Percentiles rank a stretch among this genome's conserved stretches.
phyloP scores from a whole-genome alignment of 2,329 filamentous ascomycete species.

The Decorospora gaudefroyi region DNA sequence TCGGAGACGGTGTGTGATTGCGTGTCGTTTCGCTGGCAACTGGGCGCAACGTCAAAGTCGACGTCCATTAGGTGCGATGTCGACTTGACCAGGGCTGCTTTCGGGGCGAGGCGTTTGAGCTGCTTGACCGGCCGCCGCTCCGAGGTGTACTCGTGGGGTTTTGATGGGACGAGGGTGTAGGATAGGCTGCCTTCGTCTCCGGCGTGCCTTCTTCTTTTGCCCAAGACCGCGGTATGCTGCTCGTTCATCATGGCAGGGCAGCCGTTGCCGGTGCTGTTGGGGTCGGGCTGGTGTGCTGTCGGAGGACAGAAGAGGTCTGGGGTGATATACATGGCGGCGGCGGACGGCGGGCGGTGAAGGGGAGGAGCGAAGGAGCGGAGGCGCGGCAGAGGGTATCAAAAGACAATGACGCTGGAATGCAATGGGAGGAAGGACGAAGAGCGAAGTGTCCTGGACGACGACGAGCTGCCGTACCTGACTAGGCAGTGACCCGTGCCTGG shows the following conservation, averaged over 20 bases:
- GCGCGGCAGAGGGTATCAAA: conserved; percentile 3
- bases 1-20: conserved; percentile 22
- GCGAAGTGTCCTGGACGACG: conserved; percentile 2
- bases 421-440: background rate
- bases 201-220: conserved; percentile 39
- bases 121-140: conserved; percentile 42
- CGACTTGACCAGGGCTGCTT: conserved; percentile 31
- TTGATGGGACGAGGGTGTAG: conserved; percentile 12
- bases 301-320: conserved; percentile 41
- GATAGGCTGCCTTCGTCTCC: conserved; percentile 20
- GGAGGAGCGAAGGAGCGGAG: conserved; percentile 7
- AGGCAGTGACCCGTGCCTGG: too few relatives aligned
- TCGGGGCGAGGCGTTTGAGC: conserved; percentile 32
- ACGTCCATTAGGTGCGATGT: conserved; percentile 44
- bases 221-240: conserved; percentile 25
- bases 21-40: conserved; percentile 3
- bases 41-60: conserved; percentile 22
- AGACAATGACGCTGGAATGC: background rate
- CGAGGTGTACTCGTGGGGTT: conserved; percentile 12
- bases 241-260: conserved; percentile 31
- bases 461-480: conserved; percentile 21
- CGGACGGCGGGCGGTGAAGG: conserved; percentile 10
- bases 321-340: conserved; percentile 44
- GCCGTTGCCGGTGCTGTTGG: conserved; percentile 9
- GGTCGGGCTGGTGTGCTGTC: conserved; percentile 14